These are phyloP conservation scores for Mallotus japonicus DNA, from an alignment of 441 rosid species.

Conservation along the genomic window DNA sequence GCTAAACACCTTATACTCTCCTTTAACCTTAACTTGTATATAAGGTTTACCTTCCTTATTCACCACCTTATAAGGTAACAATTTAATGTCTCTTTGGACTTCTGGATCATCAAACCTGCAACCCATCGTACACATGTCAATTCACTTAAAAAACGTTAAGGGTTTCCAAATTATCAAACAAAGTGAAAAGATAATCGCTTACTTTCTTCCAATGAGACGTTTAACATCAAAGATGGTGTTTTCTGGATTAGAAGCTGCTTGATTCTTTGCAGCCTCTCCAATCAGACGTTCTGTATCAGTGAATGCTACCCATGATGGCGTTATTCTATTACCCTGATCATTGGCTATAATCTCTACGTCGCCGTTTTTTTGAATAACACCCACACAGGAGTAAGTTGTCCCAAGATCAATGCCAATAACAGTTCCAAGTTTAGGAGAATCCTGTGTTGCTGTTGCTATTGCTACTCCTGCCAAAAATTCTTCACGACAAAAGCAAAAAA, in stretches of 20 bases:
- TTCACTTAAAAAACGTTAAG: no score
- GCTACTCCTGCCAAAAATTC: conserved; percentile 33
- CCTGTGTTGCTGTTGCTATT: conserved; percentile 23
- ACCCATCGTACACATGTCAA: no score
- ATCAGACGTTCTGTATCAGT: conserved; percentile 15
- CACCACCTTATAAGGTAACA: conserved; percentile 54
- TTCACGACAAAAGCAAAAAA: background rate
- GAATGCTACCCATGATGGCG: conserved; percentile 27
- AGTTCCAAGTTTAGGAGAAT: conserved; percentile 35
- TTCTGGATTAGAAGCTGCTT: conserved; percentile 48
- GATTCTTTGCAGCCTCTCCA: conserved; percentile 63
- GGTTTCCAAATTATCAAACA: background rate
- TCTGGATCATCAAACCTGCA: conserved; percentile 53
- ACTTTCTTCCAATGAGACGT: conserved; percentile 59
- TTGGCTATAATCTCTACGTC: conserved; percentile 58
- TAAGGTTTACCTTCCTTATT: conserved; percentile 57
- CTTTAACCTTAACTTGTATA: conserved; percentile 53
- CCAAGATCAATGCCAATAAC: conserved; percentile 64
- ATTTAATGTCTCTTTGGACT: conserved; percentile 51
- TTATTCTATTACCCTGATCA: conserved; percentile 65
- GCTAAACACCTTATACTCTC: conserved; percentile 53
- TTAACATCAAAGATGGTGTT: conserved; percentile 51
- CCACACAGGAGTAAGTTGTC: conserved; percentile 61
- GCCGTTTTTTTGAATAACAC: conserved; percentile 42
- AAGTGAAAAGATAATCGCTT: conserved; percentile 3